Evolutionary conservation across 768 basidiomycete genomes (phyloP), one percentile per base, ranked within the genome.

Genomic region (Trametes villosa): DNA sequence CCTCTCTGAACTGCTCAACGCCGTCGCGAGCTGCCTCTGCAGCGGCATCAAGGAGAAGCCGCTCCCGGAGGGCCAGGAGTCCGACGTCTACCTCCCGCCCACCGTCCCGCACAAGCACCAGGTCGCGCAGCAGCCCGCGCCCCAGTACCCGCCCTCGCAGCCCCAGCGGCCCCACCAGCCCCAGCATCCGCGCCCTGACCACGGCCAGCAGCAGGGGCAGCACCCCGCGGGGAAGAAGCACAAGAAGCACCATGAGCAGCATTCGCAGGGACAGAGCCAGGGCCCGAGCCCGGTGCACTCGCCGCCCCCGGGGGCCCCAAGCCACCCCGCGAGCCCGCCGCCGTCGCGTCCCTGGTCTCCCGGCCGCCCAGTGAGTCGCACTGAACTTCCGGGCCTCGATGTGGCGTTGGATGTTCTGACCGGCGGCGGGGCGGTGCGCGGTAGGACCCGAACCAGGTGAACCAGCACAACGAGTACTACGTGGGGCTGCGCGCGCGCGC

Each of bases 381-480:
- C 29, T 0, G 9, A 9, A n/a, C 5, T 5, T 29, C 9, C 17
- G 5, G 12, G 12, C 22, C 47, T 15, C 22, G 12, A 20, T 9
- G 26, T 13, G 7, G 22, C 20, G 20, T 4, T 17, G 22, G 12
- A 8, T 2, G 18, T 22, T 8, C 22, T 51, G 15, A 48, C 46
- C 20, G 22, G 20, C 22, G 9, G 20, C 18, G 18, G n/a, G 33
- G 20, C 12, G 2, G 6, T 3, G 8, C 27, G n/a, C n/a, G n/a
- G 17, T 38, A 83, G 83, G 81, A 87, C 66, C 76, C 75, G 60
- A 85, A 86, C 66, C 82, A 84, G 66, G 62, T 79, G 48, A 92
- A 93, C 71, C 86, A 88, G 66, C 79, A 83, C 62, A 84, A 94
- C 68, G 79, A 82, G 15, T 77, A 89, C 62, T 97, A 96, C 69